A percentile compares a stretch with the other conserved stretches of the same genome.
These are phyloP conservation scores for Lepiota brunneoincarnata DNA, from an alignment of 768 basidiomycete genomes.

Conservation along the genomic window DNA sequence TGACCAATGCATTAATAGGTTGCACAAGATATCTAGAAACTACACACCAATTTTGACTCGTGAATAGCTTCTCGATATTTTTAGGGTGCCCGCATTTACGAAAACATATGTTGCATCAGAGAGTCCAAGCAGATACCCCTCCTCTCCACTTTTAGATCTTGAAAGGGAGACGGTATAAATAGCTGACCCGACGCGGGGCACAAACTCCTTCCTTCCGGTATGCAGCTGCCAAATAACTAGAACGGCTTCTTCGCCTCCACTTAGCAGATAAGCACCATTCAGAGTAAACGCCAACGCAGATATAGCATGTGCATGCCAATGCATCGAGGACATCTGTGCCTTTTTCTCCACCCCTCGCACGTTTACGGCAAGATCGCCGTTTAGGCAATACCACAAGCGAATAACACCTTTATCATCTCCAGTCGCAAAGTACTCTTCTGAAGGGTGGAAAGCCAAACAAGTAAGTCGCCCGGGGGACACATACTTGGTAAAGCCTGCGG, in stretches of 20 bases:
- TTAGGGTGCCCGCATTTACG: conserved; percentile 68
- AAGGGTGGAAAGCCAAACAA: conserved; percentile 85
- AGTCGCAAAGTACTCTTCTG: conserved; percentile 92
- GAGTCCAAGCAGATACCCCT: conserved; percentile 85
- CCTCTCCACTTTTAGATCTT: conserved; percentile 51
- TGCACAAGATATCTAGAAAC: not conserved
- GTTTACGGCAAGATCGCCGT: conserved; percentile 49
- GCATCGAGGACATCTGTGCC: conserved; percentile 80
- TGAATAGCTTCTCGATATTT: conserved; percentile 68
- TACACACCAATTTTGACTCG: conserved; percentile 74
- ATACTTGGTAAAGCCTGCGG: conserved; percentile 77
- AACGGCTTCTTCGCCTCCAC: conserved; percentile 93
- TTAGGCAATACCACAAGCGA: conserved; percentile 90
- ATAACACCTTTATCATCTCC: conserved; percentile 86
- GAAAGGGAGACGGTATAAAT: conserved; percentile 69
- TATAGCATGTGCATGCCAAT: conserved; percentile 97
- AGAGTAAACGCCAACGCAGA: conserved; percentile 82
- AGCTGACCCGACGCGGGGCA: conserved; percentile 88
- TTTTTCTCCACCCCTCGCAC: conserved; percentile 69
- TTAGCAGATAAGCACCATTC: conserved; percentile 90
- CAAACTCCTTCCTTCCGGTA: conserved; percentile 84
- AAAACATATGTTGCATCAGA: conserved; percentile 80
- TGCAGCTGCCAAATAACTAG: conserved; percentile 97
- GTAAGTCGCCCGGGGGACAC: conserved; percentile 78
- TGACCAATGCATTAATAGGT: conserved; percentile 14